phyloP scores from a whole-genome alignment of 345 rosid species.

The Populus davidiana region DNA sequence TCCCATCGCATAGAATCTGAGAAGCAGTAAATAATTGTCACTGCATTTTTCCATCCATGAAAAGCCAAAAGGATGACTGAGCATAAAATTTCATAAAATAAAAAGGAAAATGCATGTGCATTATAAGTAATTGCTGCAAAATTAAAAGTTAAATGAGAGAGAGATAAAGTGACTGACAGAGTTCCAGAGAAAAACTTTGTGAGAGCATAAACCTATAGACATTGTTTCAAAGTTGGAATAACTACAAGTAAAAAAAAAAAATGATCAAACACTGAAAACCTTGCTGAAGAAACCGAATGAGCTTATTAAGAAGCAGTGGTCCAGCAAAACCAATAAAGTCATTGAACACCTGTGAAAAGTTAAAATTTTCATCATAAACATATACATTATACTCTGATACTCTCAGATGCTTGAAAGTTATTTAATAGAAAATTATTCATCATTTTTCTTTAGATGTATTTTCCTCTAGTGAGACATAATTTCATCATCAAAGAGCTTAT shows the following conservation, averaged over 20 bases:
- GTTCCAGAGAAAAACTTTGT: too few relatives aligned
- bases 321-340: slow-evolving; percentile 79
- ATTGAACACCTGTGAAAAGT: slow-evolving; percentile 58
- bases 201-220: background rate
- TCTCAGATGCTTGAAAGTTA: too few relatives aligned
- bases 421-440: background rate
- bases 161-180: too few relatives aligned
- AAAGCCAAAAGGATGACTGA: background rate
- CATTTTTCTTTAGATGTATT: background rate
- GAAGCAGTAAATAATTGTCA: slow-evolving; percentile 8
- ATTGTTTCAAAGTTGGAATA: slow-evolving; percentile 4
- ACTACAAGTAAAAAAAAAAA: background rate
- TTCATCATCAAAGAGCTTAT: background rate
- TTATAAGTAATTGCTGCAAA: too few relatives aligned
- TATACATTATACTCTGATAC: too few relatives aligned
- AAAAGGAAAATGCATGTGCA: background rate
- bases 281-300: slow-evolving; percentile 74
- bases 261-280: slow-evolving; percentile 39
- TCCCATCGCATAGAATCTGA: slow-evolving; percentile 59
- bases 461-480: background rate
- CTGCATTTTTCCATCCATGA: background rate
- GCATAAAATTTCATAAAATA: background rate
- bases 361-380: background rate
- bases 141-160: too few relatives aligned
- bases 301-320: slow-evolving; percentile 80